phyloP scores from a whole-genome alignment of 495 filamentous ascomycete genomes.

The Hypomontagnella submonticulosa region DNA sequence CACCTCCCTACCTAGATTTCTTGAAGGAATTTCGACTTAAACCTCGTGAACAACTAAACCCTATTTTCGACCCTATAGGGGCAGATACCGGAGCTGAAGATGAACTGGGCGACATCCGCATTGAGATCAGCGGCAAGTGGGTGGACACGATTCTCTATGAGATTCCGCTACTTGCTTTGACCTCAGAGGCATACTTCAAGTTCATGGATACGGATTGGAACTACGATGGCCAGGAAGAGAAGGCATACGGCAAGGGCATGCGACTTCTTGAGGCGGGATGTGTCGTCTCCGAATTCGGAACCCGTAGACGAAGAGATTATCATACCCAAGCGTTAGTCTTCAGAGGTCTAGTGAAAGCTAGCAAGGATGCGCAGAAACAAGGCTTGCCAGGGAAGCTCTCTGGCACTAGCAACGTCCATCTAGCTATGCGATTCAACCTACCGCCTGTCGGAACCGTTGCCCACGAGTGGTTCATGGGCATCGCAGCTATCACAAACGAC shows the following conservation, averaged over 20 bases:
- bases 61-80: conserved; percentile 71
- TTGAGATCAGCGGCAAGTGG: conserved; percentile 84
- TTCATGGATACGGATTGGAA: conserved; percentile 93
- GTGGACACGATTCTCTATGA: conserved; percentile 97
- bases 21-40: conserved; percentile 82
- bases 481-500: conserved; percentile 88
- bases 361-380: conserved; percentile 68
- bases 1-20: conserved; percentile 78
- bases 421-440: conserved; percentile 89
- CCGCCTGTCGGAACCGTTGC: conserved; percentile 92
- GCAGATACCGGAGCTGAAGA: conserved; percentile 72
- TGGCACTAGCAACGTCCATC: conserved; percentile 96
- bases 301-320: conserved; percentile 87
- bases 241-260: conserved; percentile 80
- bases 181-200: conserved; percentile 96
- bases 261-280: conserved; percentile 83
- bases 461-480: conserved; percentile 99
- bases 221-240: conserved; percentile 83
- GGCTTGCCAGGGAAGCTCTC: conserved; percentile 76
- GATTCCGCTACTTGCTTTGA: conserved; percentile 90
- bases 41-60: conserved; percentile 79
- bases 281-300: conserved; percentile 93
- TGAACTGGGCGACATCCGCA: conserved; percentile 77
- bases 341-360: conserved; percentile 79
- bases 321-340: conserved; percentile 94